Evolutionary conservation across 2,329 filamentous ascomycete species (phyloP), one percentile per base, ranked within the genome.

Genomic region (Fusarium nelsonii): DNA sequence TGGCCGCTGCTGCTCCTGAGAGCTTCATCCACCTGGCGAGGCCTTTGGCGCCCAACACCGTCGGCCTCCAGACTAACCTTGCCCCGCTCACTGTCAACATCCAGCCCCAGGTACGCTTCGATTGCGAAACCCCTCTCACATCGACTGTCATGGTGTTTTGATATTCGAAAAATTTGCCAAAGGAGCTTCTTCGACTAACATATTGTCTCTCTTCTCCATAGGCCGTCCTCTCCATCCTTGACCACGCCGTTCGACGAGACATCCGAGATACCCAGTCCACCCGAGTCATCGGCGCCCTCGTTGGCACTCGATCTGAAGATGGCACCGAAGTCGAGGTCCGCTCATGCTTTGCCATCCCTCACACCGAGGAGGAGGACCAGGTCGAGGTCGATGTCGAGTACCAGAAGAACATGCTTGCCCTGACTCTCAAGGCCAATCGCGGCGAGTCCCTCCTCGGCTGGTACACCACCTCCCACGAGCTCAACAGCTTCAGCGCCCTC

Each of bases 321-420:
- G 96, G 95, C 81, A 93, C 92, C 78, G 95, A 98, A 81, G 93
- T 97, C 77, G 94, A 97, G 82, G 96, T 99, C 77, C 91, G 93
- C 78, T 97, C 93, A 78, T 95, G 93, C 84, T 99, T 99, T 81
- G 96, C 96, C 73, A 97, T 99, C 78, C 94, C 95, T 73, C 96
- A 99, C 85, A 98, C 95, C 74, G 96, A 99, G 84, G 97, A 95
- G 74, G 92, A 94, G 80, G 96, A 99, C 82, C 96, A 99, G 83
- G 96, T 99, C 76, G 96, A 99, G 83, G 96, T 99, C 70, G 96
- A 99, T 80, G 97, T 99, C 87, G 96, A 99, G 83, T 99, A 98
- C 83, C 96, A 99, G 84, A 98, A 98, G 88, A 94, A 95, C 82
- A 99, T 99, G 96, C 90, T 98, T 61, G 91, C 92, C 63, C 86